Conservation (phyloP, 768 basidiomycete genomes). For the Peribolospora kevripleyi region DNA sequence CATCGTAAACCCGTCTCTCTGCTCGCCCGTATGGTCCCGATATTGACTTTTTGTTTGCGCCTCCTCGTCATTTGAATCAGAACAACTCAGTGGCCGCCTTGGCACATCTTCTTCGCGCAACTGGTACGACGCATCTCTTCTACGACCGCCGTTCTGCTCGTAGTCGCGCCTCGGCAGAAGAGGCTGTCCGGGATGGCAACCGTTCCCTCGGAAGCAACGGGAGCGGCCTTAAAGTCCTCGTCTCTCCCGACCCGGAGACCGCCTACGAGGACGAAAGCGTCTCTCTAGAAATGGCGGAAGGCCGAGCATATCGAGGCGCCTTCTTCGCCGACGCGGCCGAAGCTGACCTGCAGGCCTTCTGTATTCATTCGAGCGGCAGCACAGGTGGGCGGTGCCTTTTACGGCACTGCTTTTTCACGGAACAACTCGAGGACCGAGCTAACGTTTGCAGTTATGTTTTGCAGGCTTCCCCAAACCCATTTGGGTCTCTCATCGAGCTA, state of each 20-base stretch:
- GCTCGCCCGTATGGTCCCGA: too few relatives aligned
- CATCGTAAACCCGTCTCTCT: too few relatives aligned
- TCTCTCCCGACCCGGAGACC: not conserved
- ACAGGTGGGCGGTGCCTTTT: slow-evolving; percentile 22
- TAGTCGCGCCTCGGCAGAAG: too few relatives aligned
- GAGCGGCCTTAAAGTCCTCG: not conserved
- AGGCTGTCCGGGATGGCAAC: not conserved
- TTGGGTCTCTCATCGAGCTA: slow-evolving; percentile 19
- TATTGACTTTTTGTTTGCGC: too few relatives aligned
- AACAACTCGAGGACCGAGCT: too few relatives aligned
- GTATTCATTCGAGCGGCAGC: slow-evolving; percentile 27
- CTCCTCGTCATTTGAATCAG: not conserved
- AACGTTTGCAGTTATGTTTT: not conserved
- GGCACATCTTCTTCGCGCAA: slow-evolving; percentile 25
- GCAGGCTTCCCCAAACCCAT: slow-evolving; percentile 18
- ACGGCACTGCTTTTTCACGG: not conserved
- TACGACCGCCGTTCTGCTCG: slow-evolving; percentile 13
- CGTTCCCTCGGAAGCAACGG: not conserved
- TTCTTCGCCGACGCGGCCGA: slow-evolving; percentile 21
- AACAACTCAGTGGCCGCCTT: slow-evolving; percentile 28
- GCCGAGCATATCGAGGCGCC: slow-evolving; percentile 2
- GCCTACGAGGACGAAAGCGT: not conserved
- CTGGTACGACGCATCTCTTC: slow-evolving; percentile 23
- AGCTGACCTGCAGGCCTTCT: slow-evolving; percentile 18
- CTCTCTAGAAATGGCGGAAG: not conserved